phyloP scores from a whole-genome alignment of 2,329 filamentous ascomycete species.

The Xylariomycetidae sp. region DNA sequence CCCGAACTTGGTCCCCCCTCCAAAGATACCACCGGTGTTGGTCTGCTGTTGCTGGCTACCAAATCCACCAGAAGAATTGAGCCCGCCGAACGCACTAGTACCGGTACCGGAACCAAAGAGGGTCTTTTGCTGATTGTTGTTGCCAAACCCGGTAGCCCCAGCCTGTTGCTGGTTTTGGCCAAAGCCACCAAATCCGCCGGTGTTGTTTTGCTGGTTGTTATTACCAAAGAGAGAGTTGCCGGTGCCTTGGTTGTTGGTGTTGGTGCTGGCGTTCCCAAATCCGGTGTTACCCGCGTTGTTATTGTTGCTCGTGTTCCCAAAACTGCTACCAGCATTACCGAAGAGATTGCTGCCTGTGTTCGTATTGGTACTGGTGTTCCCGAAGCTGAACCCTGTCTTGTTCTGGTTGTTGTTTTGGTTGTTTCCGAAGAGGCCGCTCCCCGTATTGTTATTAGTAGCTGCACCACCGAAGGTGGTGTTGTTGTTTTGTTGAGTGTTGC shows the following conservation, averaged over 20 bases:
- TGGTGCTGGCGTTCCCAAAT: constrained; percentile 34
- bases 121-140: constrained; percentile 8
- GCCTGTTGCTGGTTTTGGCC: constrained; percentile 32
- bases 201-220: constrained; percentile 19
- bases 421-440: constrained; percentile 34
- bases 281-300: constrained; percentile 24
- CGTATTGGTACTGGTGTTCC: constrained; percentile 10
- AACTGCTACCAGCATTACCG: constrained; percentile 13
- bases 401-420: constrained; percentile 21
- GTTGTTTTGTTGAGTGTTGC: constrained; percentile 36
- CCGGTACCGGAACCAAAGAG: constrained; percentile 25
- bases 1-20: constrained; percentile 31
- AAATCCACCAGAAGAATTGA: constrained; percentile 12
- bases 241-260: constrained; percentile 18
- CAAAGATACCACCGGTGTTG: constrained; percentile 39
- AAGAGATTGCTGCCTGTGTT: constrained; percentile 11
- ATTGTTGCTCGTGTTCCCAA: constrained; percentile 23
- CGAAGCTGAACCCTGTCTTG: constrained; percentile 22
- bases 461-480: constrained; percentile 34
- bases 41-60: constrained; percentile 19
- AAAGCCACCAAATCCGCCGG: constrained; percentile 30
- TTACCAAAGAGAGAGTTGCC: constrained; percentile 35
- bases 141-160: constrained; percentile 32
- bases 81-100: constrained; percentile 23
- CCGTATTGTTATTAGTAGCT: constrained; percentile 27